Percentiles rank a stretch among this genome's conserved stretches.
phyloP scores from a whole-genome alignment of 2,329 filamentous ascomycete genomes.

The Cladosporium phlei region DNA sequence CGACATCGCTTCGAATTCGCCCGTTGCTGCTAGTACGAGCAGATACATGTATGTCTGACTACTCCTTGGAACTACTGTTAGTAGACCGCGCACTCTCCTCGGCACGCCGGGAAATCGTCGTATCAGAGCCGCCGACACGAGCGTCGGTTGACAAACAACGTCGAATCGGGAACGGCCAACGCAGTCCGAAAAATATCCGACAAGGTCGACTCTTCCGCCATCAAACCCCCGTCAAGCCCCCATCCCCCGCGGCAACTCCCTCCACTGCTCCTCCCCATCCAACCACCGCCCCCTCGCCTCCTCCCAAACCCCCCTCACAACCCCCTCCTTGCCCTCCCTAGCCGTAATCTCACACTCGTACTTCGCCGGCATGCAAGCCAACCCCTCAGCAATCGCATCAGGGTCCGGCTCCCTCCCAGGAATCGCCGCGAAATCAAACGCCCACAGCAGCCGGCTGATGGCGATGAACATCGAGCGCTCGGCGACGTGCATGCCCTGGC shows the following conservation, averaged over 20 bases:
- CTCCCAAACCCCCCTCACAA: background rate
- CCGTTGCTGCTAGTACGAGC: too few relatives aligned
- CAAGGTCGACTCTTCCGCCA: too few relatives aligned
- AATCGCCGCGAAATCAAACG: slow-evolving; percentile 25
- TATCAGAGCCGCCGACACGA: too few relatives aligned
- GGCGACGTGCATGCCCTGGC: slow-evolving; percentile 54
- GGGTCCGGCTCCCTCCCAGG: slow-evolving; percentile 3
- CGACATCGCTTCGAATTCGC: too few relatives aligned
- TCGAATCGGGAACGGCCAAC: too few relatives aligned
- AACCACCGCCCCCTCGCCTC: background rate
- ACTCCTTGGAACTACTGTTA: too few relatives aligned
- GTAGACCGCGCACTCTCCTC: too few relatives aligned
- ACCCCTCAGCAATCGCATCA: background rate
- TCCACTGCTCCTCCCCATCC: slow-evolving; percentile 2
- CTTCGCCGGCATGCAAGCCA: slow-evolving; percentile 1
- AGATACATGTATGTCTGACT: too few relatives aligned
- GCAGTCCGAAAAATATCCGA: too few relatives aligned
- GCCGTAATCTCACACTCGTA: slow-evolving; percentile 6
- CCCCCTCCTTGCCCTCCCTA: background rate
- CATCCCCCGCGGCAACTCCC: background rate
- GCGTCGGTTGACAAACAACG: too few relatives aligned
- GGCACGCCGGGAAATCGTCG: too few relatives aligned
- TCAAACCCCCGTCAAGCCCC: too few relatives aligned
- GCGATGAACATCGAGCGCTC: slow-evolving; percentile 46
- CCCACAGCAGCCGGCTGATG: slow-evolving; percentile 48